Percentiles rank a stretch among this genome's conserved stretches.
Conservation (phyloP, 345 rosid genomes). For the Eucalyptus pauciflora region DNA sequence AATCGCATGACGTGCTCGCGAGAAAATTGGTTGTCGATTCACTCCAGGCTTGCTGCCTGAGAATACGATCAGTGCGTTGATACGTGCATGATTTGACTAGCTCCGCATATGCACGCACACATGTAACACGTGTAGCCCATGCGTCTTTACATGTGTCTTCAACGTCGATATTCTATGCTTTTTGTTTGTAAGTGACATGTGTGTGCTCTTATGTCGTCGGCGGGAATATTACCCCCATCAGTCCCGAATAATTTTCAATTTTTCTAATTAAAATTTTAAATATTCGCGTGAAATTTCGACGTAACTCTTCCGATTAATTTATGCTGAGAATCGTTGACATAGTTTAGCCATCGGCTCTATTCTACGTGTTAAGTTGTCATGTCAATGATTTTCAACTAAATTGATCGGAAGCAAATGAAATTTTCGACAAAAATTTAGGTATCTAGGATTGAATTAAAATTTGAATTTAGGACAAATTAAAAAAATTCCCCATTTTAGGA, state of each 20-base stretch:
- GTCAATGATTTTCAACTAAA: neutral
- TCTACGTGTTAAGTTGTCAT: fast-evolving
- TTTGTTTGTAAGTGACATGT: neutral
- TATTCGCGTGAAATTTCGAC: fast-evolving
- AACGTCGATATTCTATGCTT: neutral
- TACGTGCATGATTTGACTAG: neutral
- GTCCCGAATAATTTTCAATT: too few species aligned
- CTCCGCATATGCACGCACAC: neutral
- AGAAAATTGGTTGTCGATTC: neutral
- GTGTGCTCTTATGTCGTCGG: neutral
- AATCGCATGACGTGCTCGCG: neutral
- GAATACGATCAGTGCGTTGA: neutral
- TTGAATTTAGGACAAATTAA: neutral
- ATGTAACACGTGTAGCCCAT: neutral
- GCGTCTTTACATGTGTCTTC: neutral
- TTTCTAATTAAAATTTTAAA: neutral
- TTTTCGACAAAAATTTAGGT: fast-evolving
- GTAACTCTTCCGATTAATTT: fast-evolving
- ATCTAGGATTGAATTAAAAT: fast-evolving
- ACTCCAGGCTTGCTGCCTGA: neutral
- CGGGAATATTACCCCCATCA: neutral
- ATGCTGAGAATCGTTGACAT: fast-evolving
- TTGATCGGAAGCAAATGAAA: fast-evolving
- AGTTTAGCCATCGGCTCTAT: fast-evolving
- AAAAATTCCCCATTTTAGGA: neutral